Base-by-base conservation (phyloP, 495 filamentous ascomycete genomes). In the Cairneyella variabilis region DNA sequence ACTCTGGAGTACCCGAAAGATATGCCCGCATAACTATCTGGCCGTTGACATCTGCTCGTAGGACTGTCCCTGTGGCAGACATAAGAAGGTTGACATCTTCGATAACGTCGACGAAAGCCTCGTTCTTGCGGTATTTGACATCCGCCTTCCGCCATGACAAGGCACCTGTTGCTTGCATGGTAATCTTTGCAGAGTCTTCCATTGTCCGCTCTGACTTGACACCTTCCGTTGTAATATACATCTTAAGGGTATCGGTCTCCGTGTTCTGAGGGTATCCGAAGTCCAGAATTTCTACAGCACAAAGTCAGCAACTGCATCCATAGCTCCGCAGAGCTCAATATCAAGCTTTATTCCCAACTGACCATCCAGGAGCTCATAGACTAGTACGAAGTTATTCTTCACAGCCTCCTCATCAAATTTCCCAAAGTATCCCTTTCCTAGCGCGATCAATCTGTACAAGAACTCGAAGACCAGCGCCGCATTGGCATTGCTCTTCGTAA, bases 141-240 rank as follows among this genome's bases (percentile, higher is more conserved):
- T 97, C 92, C 46, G 92, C 83, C 58, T 95, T 88, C 42, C 95
- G 83, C 95, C 95, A 99, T 30, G 93, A 97, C 16, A 96, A 77
- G 3, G 95, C 95, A 17, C 95, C 95, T 1, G 95, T 99, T 9
- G 95, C 95, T 78, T 99, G 95, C 90, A 96, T 96, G 21, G 95
- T 99, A 69, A 99, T 99, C 60, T 88, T 88, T 58, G 91, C 90
- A 17, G 91, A 95, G 69, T 97, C 91, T 65, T 91, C 88, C 74
- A 89, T 85, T 46, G 87, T 84, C 49, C 92, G 84, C 69, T 95
- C 91, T 22, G 91, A 93, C 70, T 95, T 96, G 73, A 99, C 95
- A 39, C 95, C 93, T 73, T 99, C 95, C 43, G 95, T 97, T 12
- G 95, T 99, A 71, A 99, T 99, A 75, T 99, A 97, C 92, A 97